A percentile compares a stretch with the other conserved stretches of the same genome.
These are phyloP conservation scores for Apocynum venetum DNA, from an alignment of 257 asterid genomes.

Conservation along the genomic window DNA sequence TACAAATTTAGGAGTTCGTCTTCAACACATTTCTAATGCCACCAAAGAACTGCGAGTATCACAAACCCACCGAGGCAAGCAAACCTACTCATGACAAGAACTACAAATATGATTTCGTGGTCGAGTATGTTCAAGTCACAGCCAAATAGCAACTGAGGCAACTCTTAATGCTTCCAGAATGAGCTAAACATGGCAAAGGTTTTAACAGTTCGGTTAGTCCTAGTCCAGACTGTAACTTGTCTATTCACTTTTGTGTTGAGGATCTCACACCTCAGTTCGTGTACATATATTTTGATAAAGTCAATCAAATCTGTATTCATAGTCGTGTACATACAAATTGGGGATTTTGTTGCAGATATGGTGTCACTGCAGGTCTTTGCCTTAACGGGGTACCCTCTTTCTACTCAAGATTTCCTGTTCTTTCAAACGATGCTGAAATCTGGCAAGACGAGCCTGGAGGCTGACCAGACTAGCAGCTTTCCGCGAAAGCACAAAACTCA, in stretches of 20 bases:
- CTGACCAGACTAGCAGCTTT: slow-evolving; percentile 93
- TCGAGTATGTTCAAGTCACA: background rate
- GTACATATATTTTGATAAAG: background rate
- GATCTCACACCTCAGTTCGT: background rate
- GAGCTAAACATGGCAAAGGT: background rate
- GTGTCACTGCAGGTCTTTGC: background rate
- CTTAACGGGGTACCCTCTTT: slow-evolving; percentile 68
- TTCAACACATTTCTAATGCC: slow-evolving; percentile 9
- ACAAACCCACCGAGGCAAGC: slow-evolving; percentile 6
- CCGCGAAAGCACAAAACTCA: slow-evolving; percentile 84
- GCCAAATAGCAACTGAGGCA: slow-evolving; percentile 8
- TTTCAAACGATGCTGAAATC: slow-evolving; percentile 93
- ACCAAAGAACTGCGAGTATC: slow-evolving; percentile 3
- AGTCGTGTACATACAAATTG: background rate
- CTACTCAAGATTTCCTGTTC: slow-evolving; percentile 94
- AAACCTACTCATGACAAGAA: background rate
- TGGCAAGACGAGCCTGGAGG: slow-evolving; percentile 94
- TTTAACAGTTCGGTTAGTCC: background rate
- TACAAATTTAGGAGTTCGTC: slow-evolving; percentile 1
- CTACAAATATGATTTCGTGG: slow-evolving; percentile 8
- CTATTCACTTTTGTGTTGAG: background rate
- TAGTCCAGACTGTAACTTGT: background rate
- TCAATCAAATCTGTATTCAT: background rate
- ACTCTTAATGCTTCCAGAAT: background rate
- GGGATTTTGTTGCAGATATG: background rate